These are phyloP conservation scores for Cyamopsis tetragonoloba DNA, from an alignment of 306 rosid genomes.

Conservation along the genomic window DNA sequence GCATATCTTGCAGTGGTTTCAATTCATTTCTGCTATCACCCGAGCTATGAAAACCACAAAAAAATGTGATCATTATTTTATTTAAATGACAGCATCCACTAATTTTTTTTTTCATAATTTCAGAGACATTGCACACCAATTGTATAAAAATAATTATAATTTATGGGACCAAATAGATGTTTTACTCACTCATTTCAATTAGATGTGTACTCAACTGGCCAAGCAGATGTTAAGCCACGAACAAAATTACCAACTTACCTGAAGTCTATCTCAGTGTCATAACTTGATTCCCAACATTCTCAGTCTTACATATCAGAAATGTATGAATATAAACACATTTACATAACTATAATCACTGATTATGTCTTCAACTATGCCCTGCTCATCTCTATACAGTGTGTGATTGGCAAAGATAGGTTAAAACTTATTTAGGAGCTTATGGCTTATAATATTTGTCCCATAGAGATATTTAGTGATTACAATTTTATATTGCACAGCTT, in stretches of 20 bases:
- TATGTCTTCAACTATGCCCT: not conserved
- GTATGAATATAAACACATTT: not conserved
- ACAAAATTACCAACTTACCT: not conserved
- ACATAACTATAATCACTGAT: not conserved
- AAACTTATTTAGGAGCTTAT: too few relatives aligned
- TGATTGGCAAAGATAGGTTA: too few relatives aligned
- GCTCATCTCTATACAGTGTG: not conserved
- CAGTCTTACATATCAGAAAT: not conserved
- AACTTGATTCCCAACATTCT: not conserved
- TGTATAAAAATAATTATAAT: too few relatives aligned
- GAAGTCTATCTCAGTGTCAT: not conserved
- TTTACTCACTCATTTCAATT: too few relatives aligned
- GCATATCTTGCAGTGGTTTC: conserved; percentile 72
- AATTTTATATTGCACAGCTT: too few relatives aligned
- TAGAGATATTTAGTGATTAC: too few relatives aligned
- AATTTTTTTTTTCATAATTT: too few relatives aligned
- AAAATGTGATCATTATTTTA: not conserved
- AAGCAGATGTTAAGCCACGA: not conserved
- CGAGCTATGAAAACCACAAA: conserved; percentile 30
- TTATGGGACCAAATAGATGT: too few relatives aligned
- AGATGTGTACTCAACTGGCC: not conserved
- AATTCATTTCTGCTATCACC: conserved; percentile 35
- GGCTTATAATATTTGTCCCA: too few relatives aligned
- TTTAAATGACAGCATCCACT: not conserved
- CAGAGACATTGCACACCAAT: too few relatives aligned